Base-by-base conservation (phyloP, 352 stramenopile species). In the Phytopythium oedochilum region DNA sequence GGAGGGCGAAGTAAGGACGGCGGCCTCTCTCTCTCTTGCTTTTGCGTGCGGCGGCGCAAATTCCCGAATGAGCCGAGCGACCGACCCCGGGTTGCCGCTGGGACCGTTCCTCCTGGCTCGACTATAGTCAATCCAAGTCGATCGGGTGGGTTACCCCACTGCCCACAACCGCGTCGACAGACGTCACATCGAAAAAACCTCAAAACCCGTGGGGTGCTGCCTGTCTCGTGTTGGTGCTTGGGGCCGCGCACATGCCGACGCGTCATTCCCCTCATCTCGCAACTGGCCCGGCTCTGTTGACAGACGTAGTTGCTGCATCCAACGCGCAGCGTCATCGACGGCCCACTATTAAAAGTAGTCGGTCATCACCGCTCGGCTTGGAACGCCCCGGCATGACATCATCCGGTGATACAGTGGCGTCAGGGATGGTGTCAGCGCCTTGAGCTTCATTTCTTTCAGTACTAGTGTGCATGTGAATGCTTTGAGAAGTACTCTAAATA, bases 1-100 rank as follows among this genome's bases (percentile, higher is more conserved):
- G 32, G 35, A 45, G 48, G 29, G 47, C 29, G 29, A 43, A 34
- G 23, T 46, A 36, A 17, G 36, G 32, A 45, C 34, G 31, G 8
- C n/a, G n/a, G n/a, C n/a, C n/a, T n/a, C n/a, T 55, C 51, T 23
- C 36, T 29, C 23, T 38, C n/a, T 36, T 23, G 15, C 17, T 22
- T 26, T 35, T 57, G 67, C 53, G 44, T 60, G 60, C 35, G 59
- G 72, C 49, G 64, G 51, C 48, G 68, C 71, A 68, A 77, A 80
- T 67, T 55, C 59, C 57, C 55, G 75, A 77, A 80, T 80, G 67
- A 58, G 25, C 26, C 10, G 25, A 20, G 4, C 17, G 32, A n/a
- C 46, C 18, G 3, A 8, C 26, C 46, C 23, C 9, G 10, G 36
- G 36, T 18, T 23, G 31, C 22, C 26, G 28, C 15, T 17, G 17